phyloP scores from a whole-genome alignment of 805 yeast genomes.

The Tetrapisispora pingtungensis region DNA sequence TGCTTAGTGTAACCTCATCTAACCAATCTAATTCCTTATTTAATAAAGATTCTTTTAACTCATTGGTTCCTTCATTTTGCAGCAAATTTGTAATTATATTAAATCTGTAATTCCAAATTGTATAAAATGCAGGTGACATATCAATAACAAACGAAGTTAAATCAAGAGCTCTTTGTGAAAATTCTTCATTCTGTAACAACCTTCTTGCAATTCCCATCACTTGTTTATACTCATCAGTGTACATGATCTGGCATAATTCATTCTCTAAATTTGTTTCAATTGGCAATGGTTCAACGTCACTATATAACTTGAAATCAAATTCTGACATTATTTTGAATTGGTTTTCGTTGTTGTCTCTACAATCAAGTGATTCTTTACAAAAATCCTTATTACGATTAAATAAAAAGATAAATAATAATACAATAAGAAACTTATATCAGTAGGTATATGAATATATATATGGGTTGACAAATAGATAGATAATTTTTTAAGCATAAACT shows the following conservation, averaged over 20 bases:
- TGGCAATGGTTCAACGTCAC: slow-evolving; percentile 36
- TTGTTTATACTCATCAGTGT: slow-evolving; percentile 59
- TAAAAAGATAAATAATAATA: no score
- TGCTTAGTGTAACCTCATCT: slow-evolving; percentile 59
- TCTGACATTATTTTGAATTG: not conserved
- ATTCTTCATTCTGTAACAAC: slow-evolving; percentile 48
- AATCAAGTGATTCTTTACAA: no score
- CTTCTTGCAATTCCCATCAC: slow-evolving; percentile 55
- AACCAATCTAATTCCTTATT: slow-evolving; percentile 67
- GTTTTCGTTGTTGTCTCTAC: no score
- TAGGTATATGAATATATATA: no score
- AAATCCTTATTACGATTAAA: no score
- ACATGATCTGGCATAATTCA: slow-evolving; percentile 55
- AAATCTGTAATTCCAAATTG: slow-evolving; percentile 72
- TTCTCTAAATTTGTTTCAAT: slow-evolving; percentile 32
- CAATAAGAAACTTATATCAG: no score
- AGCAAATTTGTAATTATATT: slow-evolving; percentile 37
- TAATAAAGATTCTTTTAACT: slow-evolving; percentile 8
- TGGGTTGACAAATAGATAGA: no score
- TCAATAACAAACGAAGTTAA: slow-evolving; percentile 56
- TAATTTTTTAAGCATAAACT: no score
- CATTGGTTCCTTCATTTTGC: not conserved
- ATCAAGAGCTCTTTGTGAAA: slow-evolving; percentile 58
- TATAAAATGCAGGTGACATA: slow-evolving; percentile 79
- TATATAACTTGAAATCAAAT: slow-evolving; percentile 19